Percentiles rank a stretch among this genome's conserved stretches.
These are phyloP conservation scores for Myxozyma vanderwaltii DNA, from an alignment of 805 yeast genomes.

Conservation along the genomic window DNA sequence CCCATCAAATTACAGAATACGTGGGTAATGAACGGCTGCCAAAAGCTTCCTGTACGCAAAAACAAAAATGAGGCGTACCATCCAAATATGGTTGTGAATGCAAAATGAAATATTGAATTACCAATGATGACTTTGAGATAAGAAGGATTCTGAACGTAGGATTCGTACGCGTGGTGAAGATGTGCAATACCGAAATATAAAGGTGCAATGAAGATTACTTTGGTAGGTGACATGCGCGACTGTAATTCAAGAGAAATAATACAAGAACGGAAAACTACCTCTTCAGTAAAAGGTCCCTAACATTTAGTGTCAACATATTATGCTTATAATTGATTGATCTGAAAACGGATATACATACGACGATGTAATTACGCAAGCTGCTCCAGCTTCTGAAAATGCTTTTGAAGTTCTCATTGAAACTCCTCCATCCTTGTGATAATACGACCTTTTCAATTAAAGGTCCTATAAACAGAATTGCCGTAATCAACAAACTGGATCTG, in stretches of 20 bases:
- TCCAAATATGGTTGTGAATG: slow-evolving; percentile 74
- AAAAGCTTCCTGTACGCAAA: slow-evolving; percentile 54
- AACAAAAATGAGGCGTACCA: slow-evolving; percentile 60
- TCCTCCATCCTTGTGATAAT: slow-evolving; percentile 34
- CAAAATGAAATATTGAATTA: slow-evolving; percentile 54
- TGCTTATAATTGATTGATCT: background rate
- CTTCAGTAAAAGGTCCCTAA: slow-evolving; percentile 77
- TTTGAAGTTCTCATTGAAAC: background rate
- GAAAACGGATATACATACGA: slow-evolving; percentile 16
- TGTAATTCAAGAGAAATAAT: slow-evolving; percentile 43
- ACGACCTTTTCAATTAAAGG: slow-evolving; percentile 48
- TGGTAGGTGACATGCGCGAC: slow-evolving; percentile 32
- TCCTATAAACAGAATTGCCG: slow-evolving; percentile 52
- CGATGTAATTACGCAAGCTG: slow-evolving; percentile 25
- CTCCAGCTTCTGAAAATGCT: slow-evolving; percentile 10
- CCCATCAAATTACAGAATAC: slow-evolving; percentile 70
- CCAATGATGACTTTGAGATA: slow-evolving; percentile 44
- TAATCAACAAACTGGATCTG: slow-evolving; percentile 30
- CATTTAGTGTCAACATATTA: background rate
- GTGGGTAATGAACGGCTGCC: slow-evolving; percentile 63
- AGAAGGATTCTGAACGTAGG: slow-evolving; percentile 39
- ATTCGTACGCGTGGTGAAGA: slow-evolving; percentile 67
- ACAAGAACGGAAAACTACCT: slow-evolving; percentile 63
- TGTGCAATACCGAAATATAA: slow-evolving; percentile 76
- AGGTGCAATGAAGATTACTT: slow-evolving; percentile 52